Base-by-base conservation (phyloP, 2,329 filamentous ascomycete species). In the Pseudohalonectria lignicola region DNA sequence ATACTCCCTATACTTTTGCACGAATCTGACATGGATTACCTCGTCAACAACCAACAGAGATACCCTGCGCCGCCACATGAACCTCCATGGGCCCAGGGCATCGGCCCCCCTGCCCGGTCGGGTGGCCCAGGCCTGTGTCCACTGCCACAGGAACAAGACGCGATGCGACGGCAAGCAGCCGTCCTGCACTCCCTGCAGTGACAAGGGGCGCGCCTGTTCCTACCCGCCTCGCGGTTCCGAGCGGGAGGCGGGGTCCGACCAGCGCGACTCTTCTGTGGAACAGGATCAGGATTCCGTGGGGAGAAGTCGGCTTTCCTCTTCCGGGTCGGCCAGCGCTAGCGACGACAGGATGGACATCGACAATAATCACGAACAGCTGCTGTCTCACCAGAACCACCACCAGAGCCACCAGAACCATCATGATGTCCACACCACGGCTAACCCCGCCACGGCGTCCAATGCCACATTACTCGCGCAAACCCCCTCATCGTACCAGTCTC, bases 1-100 rank as follows among this genome's bases (percentile, higher is more conserved):
- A n/a, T n/a, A n/a, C n/a, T n/a, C n/a, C n/a, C n/a, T n/a, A n/a
- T n/a, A n/a, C n/a, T n/a, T n/a, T n/a, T n/a, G n/a, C n/a, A n/a
- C n/a, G n/a, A n/a, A n/a, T n/a, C n/a, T n/a, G n/a, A n/a, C n/a
- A n/a, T n/a, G n/a, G n/a, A n/a, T n/a, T n/a, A n/a, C n/a, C n/a
- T n/a, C n/a, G n/a, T n/a, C n/a, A n/a, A n/a, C n/a, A n/a, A n/a
- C n/a, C n/a, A n/a, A n/a, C n/a, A 37, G 35, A 6, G 35, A 37
- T 21, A 37, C 35, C 7, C 35, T 37, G 16, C 35, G 35, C 17
- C 35, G 35, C n/a, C 35, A 37, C 26, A 37, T 37, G 35, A 28
- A 21, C 23, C 25, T 37, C 3, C 35, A 37, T 28, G 35, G 25
- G 12, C 35, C 35, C 20, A 23, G 35, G 7, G 25, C 35, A 8